Evolutionary conservation across 2,329 filamentous ascomycete species (phyloP), one percentile per base, ranked within the genome.

Genomic region (Penicillium palitans): DNA sequence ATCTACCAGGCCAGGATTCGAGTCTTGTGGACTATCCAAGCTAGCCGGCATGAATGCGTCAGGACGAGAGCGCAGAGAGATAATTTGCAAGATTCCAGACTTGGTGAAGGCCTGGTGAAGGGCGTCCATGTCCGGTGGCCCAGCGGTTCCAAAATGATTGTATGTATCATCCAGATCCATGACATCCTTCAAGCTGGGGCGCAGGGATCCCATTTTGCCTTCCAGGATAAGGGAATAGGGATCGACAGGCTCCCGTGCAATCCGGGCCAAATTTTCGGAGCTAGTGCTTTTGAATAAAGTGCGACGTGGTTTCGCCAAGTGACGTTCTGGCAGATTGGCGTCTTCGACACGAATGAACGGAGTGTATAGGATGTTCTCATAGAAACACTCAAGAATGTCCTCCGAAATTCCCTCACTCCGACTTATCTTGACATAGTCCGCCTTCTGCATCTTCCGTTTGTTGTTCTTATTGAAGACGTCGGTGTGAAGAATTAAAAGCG

Each of bases 381-480:
- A 99, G 72, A 99, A 96, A 72, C 93, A 97, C 69, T 92, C 92
- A 15, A 98, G 81, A 42, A 98, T 90, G 64, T 98, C 93, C 65
- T 96, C 90, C 52, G 90, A 90, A n/a, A 98, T 90, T 15, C 91
- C 91, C 72, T 98, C 93, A 3, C 90, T 92, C 24, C 87, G 87
- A 0, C 93, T 96, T 72, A 98, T 98, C 76, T 96, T 97, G 66
- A 98, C 83, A 75, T 99, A 99, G 70, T 98, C 95, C 0, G 84
- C 79, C 72, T 96, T 96, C 71, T 96, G 92, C 95, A 99, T 99
- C 77, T 99, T 99, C 74, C 95, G 86, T 78, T 98, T 98, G 79
- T 98, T 98, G 80, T 98, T 99, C 77, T 96, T 96, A 81, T 99
- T 99, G 85, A 98, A 98, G n/a, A 96, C 91, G 72, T 99, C 95